These are phyloP conservation scores for Trichoderma harzianum DNA, from an alignment of 2,329 filamentous ascomycete species.

Conservation along the genomic window DNA sequence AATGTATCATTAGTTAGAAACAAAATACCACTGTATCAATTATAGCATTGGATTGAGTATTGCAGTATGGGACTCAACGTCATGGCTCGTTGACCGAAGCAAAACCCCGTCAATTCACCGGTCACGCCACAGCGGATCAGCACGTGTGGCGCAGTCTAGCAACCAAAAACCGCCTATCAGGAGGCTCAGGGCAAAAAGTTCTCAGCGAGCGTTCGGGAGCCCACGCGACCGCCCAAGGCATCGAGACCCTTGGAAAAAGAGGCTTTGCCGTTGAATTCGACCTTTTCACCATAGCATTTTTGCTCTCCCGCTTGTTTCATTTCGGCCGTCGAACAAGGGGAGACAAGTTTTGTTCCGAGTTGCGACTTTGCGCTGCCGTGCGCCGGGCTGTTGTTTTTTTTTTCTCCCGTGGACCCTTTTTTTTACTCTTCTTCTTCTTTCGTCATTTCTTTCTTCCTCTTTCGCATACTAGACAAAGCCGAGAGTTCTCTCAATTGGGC, in stretches of 20 bases:
- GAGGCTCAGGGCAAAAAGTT: conserved; percentile 9
- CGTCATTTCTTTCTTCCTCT: not conserved
- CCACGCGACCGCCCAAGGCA: conserved; percentile 12
- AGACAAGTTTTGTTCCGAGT: not conserved
- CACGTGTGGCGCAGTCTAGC: conserved; percentile 3
- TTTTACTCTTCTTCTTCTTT: not conserved
- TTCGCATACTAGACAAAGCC: not conserved
- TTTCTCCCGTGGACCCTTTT: not conserved
- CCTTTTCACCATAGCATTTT: not conserved
- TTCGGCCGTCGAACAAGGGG: not conserved
- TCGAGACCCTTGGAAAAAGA: conserved; percentile 1
- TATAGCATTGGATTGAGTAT: not conserved
- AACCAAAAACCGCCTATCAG: not conserved
- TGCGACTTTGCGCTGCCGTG: not conserved
- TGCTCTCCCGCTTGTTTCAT: not conserved
- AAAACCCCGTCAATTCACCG: conserved; percentile 1
- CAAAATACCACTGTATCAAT: not conserved
- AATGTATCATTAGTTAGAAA: not conserved
- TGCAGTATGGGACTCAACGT: not conserved
- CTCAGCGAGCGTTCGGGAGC: not conserved
- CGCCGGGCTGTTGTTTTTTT: not conserved
- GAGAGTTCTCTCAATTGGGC: not conserved
- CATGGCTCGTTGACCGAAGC: not conserved
- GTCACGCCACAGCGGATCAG: conserved; percentile 13
- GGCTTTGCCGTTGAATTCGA: not conserved